Percentiles rank a stretch among this genome's conserved stretches.
These are phyloP conservation scores for Fraxinus anomala DNA, from an alignment of 257 asterid genomes.

Conservation along the genomic window DNA sequence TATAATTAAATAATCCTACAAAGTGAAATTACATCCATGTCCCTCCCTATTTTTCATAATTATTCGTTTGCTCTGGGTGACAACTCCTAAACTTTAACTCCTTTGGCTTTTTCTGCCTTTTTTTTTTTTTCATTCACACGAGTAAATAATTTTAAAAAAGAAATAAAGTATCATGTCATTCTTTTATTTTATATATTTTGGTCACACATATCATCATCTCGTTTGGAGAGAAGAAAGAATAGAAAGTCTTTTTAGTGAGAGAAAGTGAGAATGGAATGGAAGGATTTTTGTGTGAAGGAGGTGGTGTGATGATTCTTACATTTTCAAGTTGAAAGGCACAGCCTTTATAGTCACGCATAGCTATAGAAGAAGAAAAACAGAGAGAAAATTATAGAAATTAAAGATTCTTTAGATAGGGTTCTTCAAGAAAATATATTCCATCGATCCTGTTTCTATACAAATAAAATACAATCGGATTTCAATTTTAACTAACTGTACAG, in stretches of 20 bases:
- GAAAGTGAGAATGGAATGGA: not conserved
- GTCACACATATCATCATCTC: conserved; percentile 18
- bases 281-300: conserved; percentile 48
- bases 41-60: too few relatives aligned
- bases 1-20: not conserved
- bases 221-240: conserved; percentile 32
- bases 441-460: conserved; percentile 21
- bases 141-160: too few relatives aligned
- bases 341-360: conserved; percentile 31
- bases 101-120: conserved; percentile 35
- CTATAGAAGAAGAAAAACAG: not conserved
- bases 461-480: conserved; percentile 24
- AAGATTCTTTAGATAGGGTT: not conserved
- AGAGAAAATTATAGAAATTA: not conserved
- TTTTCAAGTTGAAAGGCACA: conserved; percentile 51
- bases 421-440: conserved; percentile 6
- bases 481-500: conserved; percentile 14
- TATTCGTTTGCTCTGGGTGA: too few relatives aligned
- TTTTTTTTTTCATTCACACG: not conserved
- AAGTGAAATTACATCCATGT: too few relatives aligned
- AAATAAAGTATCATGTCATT: not conserved
- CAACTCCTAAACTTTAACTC: conserved; percentile 25
- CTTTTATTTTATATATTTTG: too few relatives aligned
- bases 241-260: conserved; percentile 17
- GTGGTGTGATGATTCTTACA: conserved; percentile 44